A percentile compares a stretch with the other conserved stretches of the same genome.
These are phyloP conservation scores for Tanacetum coccineum DNA, from an alignment of 129 eudicot genomes.

Conservation along the genomic window DNA sequence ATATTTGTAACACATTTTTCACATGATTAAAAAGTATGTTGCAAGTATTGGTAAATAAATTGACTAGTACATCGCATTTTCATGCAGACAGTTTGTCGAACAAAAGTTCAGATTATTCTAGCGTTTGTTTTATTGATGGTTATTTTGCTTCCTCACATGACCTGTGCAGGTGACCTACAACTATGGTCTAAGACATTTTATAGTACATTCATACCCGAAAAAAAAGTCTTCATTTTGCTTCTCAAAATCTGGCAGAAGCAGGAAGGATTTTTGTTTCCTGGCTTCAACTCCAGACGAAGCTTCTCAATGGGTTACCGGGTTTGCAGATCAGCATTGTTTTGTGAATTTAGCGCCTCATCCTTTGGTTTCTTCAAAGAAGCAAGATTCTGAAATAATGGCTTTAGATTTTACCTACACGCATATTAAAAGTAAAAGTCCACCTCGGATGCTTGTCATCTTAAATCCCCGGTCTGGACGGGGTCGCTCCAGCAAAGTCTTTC, in stretches of 20 bases:
- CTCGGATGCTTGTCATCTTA: constrained; percentile 85
- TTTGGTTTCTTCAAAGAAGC: constrained; percentile 76
- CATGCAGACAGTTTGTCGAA: too few relatives aligned
- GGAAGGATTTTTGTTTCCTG: constrained; percentile 78
- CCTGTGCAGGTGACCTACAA: constrained; percentile 72
- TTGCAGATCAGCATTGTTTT: constrained; percentile 96
- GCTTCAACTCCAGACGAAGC: constrained; percentile 86
- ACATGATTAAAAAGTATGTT: too few relatives aligned
- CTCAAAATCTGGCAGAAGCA: constrained; percentile 67
- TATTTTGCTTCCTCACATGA: background rate
- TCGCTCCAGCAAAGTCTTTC: constrained; percentile 92
- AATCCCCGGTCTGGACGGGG: constrained; percentile 98
- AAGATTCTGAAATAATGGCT: constrained; percentile 52
- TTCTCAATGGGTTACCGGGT: constrained; percentile 79
- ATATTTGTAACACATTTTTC: too few relatives aligned
- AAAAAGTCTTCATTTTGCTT: constrained; percentile 53
- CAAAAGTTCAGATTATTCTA: background rate
- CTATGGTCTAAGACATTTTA: constrained; percentile 80
- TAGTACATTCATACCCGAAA: constrained; percentile 78
- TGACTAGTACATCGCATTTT: too few relatives aligned
- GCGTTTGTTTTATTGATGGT: constrained; percentile 13
- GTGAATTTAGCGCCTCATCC: constrained; percentile 87
- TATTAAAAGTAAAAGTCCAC: constrained; percentile 81
- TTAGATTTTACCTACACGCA: constrained; percentile 69
- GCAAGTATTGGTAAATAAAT: too few relatives aligned